Evolutionary conservation across 768 basidiomycete genomes (phyloP).

Genomic region (Asterophora parasitica): DNA sequence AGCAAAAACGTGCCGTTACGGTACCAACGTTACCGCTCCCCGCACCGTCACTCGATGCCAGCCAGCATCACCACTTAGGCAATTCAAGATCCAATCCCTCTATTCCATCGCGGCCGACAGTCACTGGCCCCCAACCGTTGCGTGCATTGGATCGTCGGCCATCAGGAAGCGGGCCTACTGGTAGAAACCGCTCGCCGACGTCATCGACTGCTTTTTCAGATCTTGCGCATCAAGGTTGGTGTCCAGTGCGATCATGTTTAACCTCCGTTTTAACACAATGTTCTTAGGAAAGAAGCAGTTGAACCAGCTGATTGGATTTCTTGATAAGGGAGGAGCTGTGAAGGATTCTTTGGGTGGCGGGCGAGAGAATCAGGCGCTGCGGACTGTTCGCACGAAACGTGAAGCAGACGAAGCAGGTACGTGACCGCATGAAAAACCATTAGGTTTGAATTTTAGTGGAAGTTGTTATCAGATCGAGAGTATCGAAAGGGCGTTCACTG

Average conservation of each 20-base stretch:
- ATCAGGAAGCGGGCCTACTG: slow-evolving; percentile 48
- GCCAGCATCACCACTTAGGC: slow-evolving; percentile 28
- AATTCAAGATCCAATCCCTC: slow-evolving; percentile 43
- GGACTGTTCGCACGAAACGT: slow-evolving; percentile 76
- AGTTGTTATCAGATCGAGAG: slow-evolving; percentile 63
- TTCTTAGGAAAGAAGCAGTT: slow-evolving; percentile 74
- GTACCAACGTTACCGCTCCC: slow-evolving; percentile 28
- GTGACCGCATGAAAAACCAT: slow-evolving; percentile 16
- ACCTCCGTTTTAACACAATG: slow-evolving; percentile 19
- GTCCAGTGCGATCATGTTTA: not conserved
- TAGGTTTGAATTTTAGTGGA: not conserved
- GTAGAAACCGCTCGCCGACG: slow-evolving; percentile 74
- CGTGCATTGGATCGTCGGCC: slow-evolving; percentile 72
- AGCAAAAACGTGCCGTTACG: slow-evolving; percentile 51
- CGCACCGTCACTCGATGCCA: slow-evolving; percentile 29
- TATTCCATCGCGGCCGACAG: slow-evolving; percentile 44
- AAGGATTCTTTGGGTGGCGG: slow-evolving; percentile 55
- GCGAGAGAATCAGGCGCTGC: slow-evolving; percentile 62
- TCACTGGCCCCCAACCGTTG: slow-evolving; percentile 70
- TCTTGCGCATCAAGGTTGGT: slow-evolving; percentile 74
- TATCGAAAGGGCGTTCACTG: slow-evolving; percentile 88
- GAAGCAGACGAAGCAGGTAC: slow-evolving; percentile 89
- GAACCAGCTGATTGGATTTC: slow-evolving; percentile 79
- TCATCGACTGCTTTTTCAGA: slow-evolving; percentile 82
- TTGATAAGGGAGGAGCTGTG: slow-evolving; percentile 69